These are phyloP conservation scores for Sarcocystis neurona DNA, from an alignment of 169 alveolate genomes.

Conservation along the genomic window DNA sequence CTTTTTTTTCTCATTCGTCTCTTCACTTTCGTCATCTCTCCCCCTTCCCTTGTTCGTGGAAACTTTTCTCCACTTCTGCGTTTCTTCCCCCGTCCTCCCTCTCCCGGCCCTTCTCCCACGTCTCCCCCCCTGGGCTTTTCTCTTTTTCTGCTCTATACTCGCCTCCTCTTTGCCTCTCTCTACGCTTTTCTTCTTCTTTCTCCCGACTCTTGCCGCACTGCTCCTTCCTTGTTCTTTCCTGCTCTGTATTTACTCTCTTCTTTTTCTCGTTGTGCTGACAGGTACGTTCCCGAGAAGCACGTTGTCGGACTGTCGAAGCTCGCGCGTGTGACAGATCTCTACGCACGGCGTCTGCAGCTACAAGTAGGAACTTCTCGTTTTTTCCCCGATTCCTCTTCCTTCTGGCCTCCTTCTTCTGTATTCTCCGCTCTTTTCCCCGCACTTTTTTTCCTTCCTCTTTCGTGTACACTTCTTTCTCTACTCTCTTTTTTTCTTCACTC, in stretches of 20 bases:
- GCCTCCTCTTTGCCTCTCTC: neutral
- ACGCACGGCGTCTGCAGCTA: conserved; percentile 62
- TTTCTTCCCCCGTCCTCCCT: too few species aligned
- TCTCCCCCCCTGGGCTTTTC: too few species aligned
- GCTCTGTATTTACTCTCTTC: neutral
- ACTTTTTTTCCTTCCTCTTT: neutral
- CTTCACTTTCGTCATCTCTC: too few species aligned
- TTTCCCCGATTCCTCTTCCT: neutral
- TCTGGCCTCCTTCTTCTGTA: neutral
- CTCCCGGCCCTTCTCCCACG: too few species aligned
- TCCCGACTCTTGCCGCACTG: neutral
- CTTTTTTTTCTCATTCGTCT: too few species aligned
- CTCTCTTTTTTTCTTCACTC: neutral
- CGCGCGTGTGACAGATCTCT: conserved; percentile 57
- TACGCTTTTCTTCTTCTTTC: neutral
- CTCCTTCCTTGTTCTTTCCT: neutral
- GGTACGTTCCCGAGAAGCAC: conserved; percentile 62
- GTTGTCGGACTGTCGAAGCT: conserved; percentile 64
- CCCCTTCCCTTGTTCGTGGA: too few species aligned
- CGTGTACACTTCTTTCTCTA: neutral
- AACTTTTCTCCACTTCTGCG: too few species aligned
- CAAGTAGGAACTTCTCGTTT: neutral
- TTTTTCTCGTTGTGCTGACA: neutral
- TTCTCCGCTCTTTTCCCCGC: too few species aligned
- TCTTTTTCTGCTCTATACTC: neutral